Evolutionary conservation across 805 yeast species (phyloP).

Genomic region (Wickerhamomyces alni): DNA sequence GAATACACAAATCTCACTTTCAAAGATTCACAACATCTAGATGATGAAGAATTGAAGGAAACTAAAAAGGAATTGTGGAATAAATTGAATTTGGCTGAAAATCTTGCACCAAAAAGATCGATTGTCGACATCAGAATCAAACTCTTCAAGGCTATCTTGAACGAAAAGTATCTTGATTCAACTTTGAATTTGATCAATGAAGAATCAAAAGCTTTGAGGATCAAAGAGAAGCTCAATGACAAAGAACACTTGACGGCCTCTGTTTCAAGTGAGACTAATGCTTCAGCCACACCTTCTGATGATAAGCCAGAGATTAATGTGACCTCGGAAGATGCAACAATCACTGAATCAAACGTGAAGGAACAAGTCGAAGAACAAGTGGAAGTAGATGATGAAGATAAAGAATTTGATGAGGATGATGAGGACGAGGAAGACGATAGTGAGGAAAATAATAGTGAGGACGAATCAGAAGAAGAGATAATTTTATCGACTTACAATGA

Average conservation of each 20-base stretch:
- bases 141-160: slow-evolving; percentile 23
- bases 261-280: background rate
- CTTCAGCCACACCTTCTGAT: no score
- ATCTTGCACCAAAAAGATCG: slow-evolving; percentile 21
- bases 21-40: slow-evolving; percentile 13
- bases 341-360: background rate
- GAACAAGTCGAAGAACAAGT: background rate
- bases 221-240: no score
- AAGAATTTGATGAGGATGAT: background rate
- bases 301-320: no score
- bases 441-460: slow-evolving; percentile 5
- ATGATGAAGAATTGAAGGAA: slow-evolving; percentile 19
- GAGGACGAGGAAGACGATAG: slow-evolving; percentile 2
- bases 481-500: no score
- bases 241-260: no score
- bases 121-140: slow-evolving; percentile 23
- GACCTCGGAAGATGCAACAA: no score
- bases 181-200: slow-evolving; percentile 14
- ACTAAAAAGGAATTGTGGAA: slow-evolving; percentile 22
- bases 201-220: slow-evolving; percentile 4
- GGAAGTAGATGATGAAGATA: background rate
- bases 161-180: slow-evolving; percentile 20
- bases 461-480: no score
- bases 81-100: slow-evolving; percentile 18
- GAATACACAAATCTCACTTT: slow-evolving; percentile 21